Evolutionary conservation across 768 basidiomycete genomes (phyloP).

Genomic region (Podaxis mareebaensis): DNA sequence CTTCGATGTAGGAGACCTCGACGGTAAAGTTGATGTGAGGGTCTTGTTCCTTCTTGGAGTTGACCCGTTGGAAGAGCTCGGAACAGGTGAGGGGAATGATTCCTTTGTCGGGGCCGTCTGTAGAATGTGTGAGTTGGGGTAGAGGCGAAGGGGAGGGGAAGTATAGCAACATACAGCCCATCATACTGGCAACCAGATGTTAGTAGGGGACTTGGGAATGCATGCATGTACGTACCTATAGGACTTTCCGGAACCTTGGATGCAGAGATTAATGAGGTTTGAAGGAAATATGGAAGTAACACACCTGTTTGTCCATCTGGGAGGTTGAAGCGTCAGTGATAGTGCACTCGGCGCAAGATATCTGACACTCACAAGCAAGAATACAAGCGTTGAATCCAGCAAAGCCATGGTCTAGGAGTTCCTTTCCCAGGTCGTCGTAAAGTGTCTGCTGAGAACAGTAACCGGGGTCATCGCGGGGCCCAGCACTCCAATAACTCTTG

Average conservation of each 20-base stretch:
- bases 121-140: conserved; percentile 4
- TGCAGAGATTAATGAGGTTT: not conserved
- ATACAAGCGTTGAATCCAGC: conserved; percentile 98
- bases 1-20: conserved; percentile 98
- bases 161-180: conserved; percentile 73
- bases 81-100: conserved; percentile 96
- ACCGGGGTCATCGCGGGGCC: conserved; percentile 80
- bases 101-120: conserved; percentile 94
- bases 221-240: conserved; percentile 63
- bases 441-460: conserved; percentile 96
- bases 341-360: not conserved
- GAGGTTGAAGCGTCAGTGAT: conserved; percentile 16
- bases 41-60: conserved; percentile 59
- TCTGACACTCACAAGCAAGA: conserved; percentile 82
- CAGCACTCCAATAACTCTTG: conserved; percentile 97
- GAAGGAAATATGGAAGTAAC: not conserved
- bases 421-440: conserved; percentile 92
- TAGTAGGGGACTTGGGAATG: not conserved
- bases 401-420: conserved; percentile 94
- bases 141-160: conserved; percentile 3
- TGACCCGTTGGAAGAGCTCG: conserved; percentile 87
- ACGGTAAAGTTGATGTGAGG: conserved; percentile 81
- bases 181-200: conserved; percentile 65
- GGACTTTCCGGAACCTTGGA: conserved; percentile 84
- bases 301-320: conserved; percentile 84